These are phyloP conservation scores for Paramecium biaurelia DNA, from an alignment of 73 alveolate genomes.

Conservation along the genomic window DNA sequence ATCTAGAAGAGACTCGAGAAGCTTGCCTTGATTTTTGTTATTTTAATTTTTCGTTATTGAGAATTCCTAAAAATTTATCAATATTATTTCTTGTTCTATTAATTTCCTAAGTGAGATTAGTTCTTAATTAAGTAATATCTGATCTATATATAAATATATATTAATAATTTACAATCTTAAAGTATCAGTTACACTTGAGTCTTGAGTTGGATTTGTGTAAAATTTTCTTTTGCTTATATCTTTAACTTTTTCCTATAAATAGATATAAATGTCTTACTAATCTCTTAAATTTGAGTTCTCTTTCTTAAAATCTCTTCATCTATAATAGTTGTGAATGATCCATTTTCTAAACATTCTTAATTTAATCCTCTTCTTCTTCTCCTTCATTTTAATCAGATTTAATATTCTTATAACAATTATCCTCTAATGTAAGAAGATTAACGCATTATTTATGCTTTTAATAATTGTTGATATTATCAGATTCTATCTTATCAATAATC, in stretches of 20 bases:
- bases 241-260: neutral
- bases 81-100: neutral
- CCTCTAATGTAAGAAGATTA: constrained; percentile 16
- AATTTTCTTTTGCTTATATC: neutral
- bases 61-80: neutral
- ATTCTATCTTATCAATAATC: neutral
- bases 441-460: constrained; percentile 27
- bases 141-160: neutral
- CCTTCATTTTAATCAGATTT: neutral
- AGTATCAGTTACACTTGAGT: neutral
- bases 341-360: neutral
- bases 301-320: neutral
- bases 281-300: neutral
- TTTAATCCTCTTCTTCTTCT: neutral
- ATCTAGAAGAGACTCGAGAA: neutral
- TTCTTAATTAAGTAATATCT: neutral
- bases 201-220: neutral
- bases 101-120: neutral
- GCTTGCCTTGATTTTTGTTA: neutral
- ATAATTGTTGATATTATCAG: neutral
- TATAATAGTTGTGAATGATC: neutral
- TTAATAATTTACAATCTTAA: neutral
- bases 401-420: constrained; percentile 1
- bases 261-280: neutral
- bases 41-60: neutral